Evolutionary conservation across 164 flowering plant species (phyloP), one percentile per base, ranked within the genome.

Genomic region (Berberis vulgaris): DNA sequence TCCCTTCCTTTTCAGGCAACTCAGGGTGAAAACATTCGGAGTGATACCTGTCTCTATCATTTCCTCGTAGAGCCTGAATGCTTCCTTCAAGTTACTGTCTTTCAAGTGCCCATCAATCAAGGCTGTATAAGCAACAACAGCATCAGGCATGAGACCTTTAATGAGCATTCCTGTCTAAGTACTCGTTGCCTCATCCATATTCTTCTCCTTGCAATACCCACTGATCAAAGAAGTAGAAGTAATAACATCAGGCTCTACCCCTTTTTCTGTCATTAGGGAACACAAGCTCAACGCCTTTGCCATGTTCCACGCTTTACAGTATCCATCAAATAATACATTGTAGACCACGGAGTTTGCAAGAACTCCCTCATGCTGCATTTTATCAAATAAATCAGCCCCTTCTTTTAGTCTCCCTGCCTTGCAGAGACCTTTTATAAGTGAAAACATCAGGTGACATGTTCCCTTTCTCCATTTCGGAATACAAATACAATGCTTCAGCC

Each of bases 41-140:
- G 58, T 46, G 44, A 82, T 5, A 26, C 83, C 88, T 9, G 65
- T 69, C 62, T 80, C 86, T 39, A 63, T 55, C 90, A 88, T 86
- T 65, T 81, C 83, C 67, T 72, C 74, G 58, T 81, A 68, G 56
- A 91, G 67, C 59, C 68, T 45, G 41, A 83, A 64, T 65, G 94
- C 91, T 62, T 80, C 85, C 70, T 82, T 74, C 45, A 75, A 43
- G 55, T 85, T 79, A 12, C 81, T 78, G 62, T 67, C 65, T 70
- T 87, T 88, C 54, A 71, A 79, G 62, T 81, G 84, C 63, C 91
- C 90, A 75, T 86, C 79, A 57, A 91, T 84, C 72, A 91, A 64
- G 69, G 81, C 64, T 46, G 89, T 85, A 64, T 81, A 88, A 42
- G 80, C 59, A 54, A 91, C 87, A 45, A 87, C 26, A 26, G 26